Evolutionary conservation across 306 rosid genomes (phyloP).

Genomic region (Prunus padus): DNA sequence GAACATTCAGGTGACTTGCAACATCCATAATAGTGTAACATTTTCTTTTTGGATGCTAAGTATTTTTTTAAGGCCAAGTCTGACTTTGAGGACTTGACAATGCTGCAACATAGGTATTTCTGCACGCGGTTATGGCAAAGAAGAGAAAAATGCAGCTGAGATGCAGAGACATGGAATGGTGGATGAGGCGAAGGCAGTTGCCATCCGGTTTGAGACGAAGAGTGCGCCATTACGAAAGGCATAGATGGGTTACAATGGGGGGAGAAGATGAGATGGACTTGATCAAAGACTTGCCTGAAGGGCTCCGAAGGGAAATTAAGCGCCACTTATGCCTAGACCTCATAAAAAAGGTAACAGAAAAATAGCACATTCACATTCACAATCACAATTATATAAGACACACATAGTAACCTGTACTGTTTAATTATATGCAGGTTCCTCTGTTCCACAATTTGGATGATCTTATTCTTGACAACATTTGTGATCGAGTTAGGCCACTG

Average conservation of each 20-base stretch:
- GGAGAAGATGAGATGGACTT: conserved; percentile 95
- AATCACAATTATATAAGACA: neutral
- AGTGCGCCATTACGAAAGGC: conserved; percentile 91
- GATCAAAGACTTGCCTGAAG: conserved; percentile 91
- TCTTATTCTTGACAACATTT: conserved; percentile 94
- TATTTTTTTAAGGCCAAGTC: conserved; percentile 12
- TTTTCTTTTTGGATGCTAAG: neutral
- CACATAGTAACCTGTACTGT: neutral
- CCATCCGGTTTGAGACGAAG: conserved; percentile 75
- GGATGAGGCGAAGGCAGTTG: conserved; percentile 95
- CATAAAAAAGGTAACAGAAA: conserved; percentile 57
- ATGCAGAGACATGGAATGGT: conserved; percentile 98
- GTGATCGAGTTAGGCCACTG: conserved; percentile 82
- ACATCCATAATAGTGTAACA: neutral
- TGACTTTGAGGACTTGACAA: conserved; percentile 13
- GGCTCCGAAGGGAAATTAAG: conserved; percentile 93
- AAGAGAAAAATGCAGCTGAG: conserved; percentile 93
- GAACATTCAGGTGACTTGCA: conserved; percentile 74
- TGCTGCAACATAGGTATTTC: conserved; percentile 55
- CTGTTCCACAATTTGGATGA: conserved; percentile 86
- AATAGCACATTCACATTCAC: neutral
- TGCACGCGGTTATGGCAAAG: conserved; percentile 96
- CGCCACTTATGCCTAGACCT: conserved; percentile 87
- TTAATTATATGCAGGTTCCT: conserved; percentile 61
- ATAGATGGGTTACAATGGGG: conserved; percentile 86